Evolutionary conservation across 768 basidiomycete species (phyloP), one percentile per base, ranked within the genome.

Genomic region (Suillus bovinus): DNA sequence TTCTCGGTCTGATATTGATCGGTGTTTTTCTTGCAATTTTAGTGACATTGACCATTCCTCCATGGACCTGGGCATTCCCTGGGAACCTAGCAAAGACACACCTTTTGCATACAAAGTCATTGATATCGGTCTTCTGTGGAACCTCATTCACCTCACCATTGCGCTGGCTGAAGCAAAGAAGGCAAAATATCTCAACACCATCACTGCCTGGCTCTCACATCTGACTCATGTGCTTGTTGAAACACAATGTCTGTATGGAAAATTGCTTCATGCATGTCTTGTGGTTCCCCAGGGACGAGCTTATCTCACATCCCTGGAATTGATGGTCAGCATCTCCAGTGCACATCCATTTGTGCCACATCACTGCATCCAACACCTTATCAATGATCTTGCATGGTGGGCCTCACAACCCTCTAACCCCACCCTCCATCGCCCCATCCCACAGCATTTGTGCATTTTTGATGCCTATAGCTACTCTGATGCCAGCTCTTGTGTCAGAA

Each of bases 1-100:
- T 0, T 0, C 39, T 0, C 0, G 17, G 3, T 7, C 1, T 0
- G 17, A 6, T 16, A 5, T 7, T 1, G 39, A 41, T 17, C 1
- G 1, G 0, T 0, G 0, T 6, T 41, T 41, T 4, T 17, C 39
- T 4, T 41, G 5, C 7, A 5, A 5, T 7, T 6, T 41, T 5
- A 0, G 39, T 17, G 39, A 41, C 5, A 41, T 41, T 7, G 7
- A 41, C 11, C 17, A 7, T 2, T 3, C 3, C 16, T 41, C 39
- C 0, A 5, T 0, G 6, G 1, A 17, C 0, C 7, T 41, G 1
- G 39, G 17, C 0, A 17, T 41, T 41, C 39, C 39, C 5, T 41
- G 39, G 39, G 39, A 41, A 14, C 5, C 5, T 1, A 6, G 6
- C 17, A 41, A 41, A 41, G 39, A 41, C 5, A 41, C 17, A 0